Evolutionary conservation across 371 early-diverging fungal species (phyloP).

Genomic region (Batrachochytrium dendrobatidis): DNA sequence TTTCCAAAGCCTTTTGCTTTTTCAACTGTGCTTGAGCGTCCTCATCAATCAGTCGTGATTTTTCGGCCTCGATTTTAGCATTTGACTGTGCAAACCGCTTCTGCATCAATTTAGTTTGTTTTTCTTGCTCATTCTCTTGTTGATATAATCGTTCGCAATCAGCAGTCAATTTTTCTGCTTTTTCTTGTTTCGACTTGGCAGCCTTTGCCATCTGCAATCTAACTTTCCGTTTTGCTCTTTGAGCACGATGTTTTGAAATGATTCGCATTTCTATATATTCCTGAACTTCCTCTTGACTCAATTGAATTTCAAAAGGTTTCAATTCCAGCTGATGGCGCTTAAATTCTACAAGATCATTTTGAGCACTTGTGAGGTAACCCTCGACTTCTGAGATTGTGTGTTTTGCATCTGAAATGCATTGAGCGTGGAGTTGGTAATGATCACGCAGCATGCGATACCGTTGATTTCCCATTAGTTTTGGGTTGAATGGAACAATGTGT

Average conservation of each 20-base stretch:
- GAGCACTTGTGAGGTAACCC: conserved; percentile 12
- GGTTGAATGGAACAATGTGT: background rate
- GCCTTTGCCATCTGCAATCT: conserved; percentile 11
- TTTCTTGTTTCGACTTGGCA: conserved; percentile 1
- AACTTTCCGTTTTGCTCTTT: background rate
- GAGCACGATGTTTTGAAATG: conserved; percentile 6
- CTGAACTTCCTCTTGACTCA: conserved; percentile 10
- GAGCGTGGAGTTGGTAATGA: conserved; percentile 5
- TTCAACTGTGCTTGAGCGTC: too few relatives aligned
- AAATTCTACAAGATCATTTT: conserved; percentile 14
- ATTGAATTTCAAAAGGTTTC: conserved; percentile 3
- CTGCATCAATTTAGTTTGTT: too few relatives aligned
- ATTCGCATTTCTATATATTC: conserved; percentile 14
- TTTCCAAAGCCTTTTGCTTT: too few relatives aligned
- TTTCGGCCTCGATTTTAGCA: too few relatives aligned
- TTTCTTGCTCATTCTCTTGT: too few relatives aligned
- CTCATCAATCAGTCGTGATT: too few relatives aligned
- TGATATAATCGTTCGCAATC: too few relatives aligned
- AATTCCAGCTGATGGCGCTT: conserved; percentile 10
- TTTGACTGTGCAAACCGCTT: too few relatives aligned
- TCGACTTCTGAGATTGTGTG: conserved; percentile 13
- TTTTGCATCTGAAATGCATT: conserved; percentile 4
- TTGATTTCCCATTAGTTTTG: conserved; percentile 5
- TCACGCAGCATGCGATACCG: conserved; percentile 9
- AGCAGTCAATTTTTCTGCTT: too few relatives aligned